Evolutionary conservation across 768 basidiomycete species (phyloP), one percentile per base, ranked within the genome.

Genomic region (Boletus speciosus): DNA sequence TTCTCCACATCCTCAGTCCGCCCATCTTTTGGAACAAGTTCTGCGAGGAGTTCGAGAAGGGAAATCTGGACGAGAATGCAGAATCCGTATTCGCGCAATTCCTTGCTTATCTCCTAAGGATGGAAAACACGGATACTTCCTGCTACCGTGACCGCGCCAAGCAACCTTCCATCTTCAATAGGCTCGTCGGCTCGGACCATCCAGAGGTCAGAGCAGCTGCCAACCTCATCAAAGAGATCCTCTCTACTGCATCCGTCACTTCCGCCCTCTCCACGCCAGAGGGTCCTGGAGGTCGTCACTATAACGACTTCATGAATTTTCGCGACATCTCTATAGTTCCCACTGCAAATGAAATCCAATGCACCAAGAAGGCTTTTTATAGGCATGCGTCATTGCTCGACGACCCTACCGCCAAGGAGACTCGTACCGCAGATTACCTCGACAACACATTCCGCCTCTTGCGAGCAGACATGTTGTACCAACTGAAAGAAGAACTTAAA

Each of bases 381-480:
- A 27, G 25, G 25, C 73, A 76, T 1, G 73, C 74, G 9, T 58
- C 70, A 4, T 66, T 71, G 6, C 65, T 82, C 0, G 79, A 80
- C 5, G 77, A 81, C 49, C 72, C 77, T 4, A 61, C 69, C 6
- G 71, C 70, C 0, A 70, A 70, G 27, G 62, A 65, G 1, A 64
- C 59, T 14, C 76, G 81, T 5, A 57, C 73, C 6, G 71, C 77
- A 1, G 71, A 77, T 8, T 77, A 86, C 54, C 72, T 86, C 5
- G 85, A 87, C 57, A 84, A 85, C 45, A 83, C 83, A 47, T 88
- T 84, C 63, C 78, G 86, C 9, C 72, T 88, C 16, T 64, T 85
- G 10, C 69, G 86, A 4, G 85, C 86, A 58, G 85, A 83, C 47
- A 82, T 85, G 80, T 49, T 85, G 3, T 70, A 76, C 52, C 80